Evolutionary conservation across 805 yeast genomes (phyloP).

Genomic region (Starmerella bombi): DNA sequence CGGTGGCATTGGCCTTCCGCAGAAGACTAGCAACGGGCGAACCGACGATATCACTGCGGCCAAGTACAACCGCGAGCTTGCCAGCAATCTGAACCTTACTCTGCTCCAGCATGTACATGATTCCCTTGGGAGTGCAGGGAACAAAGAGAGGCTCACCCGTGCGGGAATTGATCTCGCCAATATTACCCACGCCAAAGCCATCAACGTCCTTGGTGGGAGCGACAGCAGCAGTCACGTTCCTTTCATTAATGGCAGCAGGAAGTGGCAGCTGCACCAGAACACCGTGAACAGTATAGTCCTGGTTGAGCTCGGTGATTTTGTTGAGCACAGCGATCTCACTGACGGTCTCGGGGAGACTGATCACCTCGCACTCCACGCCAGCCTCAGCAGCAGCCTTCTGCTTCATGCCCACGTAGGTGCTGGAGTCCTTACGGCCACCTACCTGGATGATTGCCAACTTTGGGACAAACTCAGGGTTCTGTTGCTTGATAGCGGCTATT

Average conservation of each 20-base stretch:
- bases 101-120: constrained; percentile 62
- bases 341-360: constrained; percentile 50
- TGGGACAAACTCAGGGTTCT: constrained; percentile 46
- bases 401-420: constrained; percentile 84
- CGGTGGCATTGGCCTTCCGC: constrained; percentile 69
- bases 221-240: constrained; percentile 69
- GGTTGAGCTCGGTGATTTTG: constrained; percentile 50
- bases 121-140: constrained; percentile 95
- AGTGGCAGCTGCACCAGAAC: constrained; percentile 81
- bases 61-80: constrained; percentile 76
- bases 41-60: constrained; percentile 96
- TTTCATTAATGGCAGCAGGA: constrained; percentile 69
- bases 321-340: constrained; percentile 45
- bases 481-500: constrained; percentile 33
- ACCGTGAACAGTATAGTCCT: constrained; percentile 71
- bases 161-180: constrained; percentile 80
- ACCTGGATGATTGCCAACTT: constrained; percentile 76
- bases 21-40: constrained; percentile 79
- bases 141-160: constrained; percentile 71
- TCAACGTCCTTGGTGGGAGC: constrained; percentile 79
- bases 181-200: constrained; percentile 79
- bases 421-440: constrained; percentile 79
- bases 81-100: constrained; percentile 57
- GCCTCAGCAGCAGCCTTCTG: constrained; percentile 80
- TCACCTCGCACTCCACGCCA: constrained; percentile 51